phyloP scores from a whole-genome alignment of 768 basidiomycete genomes.

The Termitomyces sp. region DNA sequence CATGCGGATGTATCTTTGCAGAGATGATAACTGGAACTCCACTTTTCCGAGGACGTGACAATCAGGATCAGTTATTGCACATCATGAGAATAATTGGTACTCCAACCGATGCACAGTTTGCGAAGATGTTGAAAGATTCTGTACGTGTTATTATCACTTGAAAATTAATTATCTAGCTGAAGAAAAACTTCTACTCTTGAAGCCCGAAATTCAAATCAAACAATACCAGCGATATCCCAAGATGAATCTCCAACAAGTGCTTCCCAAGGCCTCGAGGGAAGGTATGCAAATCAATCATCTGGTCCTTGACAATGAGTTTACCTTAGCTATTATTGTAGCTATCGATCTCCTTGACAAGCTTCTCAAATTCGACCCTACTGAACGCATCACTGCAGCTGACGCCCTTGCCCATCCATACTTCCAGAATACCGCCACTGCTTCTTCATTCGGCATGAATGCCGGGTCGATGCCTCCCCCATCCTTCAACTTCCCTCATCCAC shows the following conservation, averaged over 20 bases:
- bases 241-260: constrained; percentile 73
- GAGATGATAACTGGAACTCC: constrained; percentile 99
- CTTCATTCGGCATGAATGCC: constrained; percentile 39
- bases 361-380: constrained; percentile 92
- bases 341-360: constrained; percentile 92
- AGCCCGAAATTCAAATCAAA: constrained; percentile 84
- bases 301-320: background rate
- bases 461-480: constrained; percentile 66
- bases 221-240: constrained; percentile 87
- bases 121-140: constrained; percentile 87
- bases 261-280: constrained; percentile 83
- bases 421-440: constrained; percentile 45
- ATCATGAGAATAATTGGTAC: constrained; percentile 98
- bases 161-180: background rate
- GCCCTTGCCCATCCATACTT: constrained; percentile 94
- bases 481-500: constrained; percentile 68
- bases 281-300: constrained; percentile 36
- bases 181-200: constrained; percentile 8
- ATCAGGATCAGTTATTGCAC: constrained; percentile 95
- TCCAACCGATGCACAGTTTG: constrained; percentile 81
- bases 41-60: constrained; percentile 94
- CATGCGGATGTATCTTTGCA: constrained; percentile 97
- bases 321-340: constrained; percentile 39
- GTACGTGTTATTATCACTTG: constrained; percentile 40
- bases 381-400: constrained; percentile 87